Evolutionary conservation across 2,329 filamentous ascomycete species (phyloP), one percentile per base, ranked within the genome.

Genomic region (Rutstroemia sp.): DNA sequence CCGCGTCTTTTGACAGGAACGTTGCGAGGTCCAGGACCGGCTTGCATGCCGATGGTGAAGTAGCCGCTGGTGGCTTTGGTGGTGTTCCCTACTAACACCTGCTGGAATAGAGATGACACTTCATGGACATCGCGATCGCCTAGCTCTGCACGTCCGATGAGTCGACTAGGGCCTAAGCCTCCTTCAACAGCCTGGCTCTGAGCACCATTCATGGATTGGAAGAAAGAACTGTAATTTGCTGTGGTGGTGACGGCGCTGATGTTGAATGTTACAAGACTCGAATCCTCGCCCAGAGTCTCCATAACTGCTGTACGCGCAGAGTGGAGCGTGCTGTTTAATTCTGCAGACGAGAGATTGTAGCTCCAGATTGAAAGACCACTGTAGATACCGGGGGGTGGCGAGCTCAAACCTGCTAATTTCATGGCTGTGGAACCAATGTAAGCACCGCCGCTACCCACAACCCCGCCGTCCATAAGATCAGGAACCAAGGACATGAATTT

Each of bases 1-100:
- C 44, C 44, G 7, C 0, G 75, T 69, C 14, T 63, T 73, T 16
- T 80, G 71, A 78, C 78, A 83, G 0, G 77, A 76, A 0, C 44
- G 38, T 49, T 14, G 12, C 23, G 17, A 3, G 47, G 47, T 16
- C 30, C 30, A 16, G 10, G 17, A 16, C 44, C 44, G 21, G 21
- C 44, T n/a, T 47, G 44, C 19, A 47, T 19, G 6, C 44, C 44
- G 5, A 47, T 25, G 2, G 25, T 47, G 8, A 47, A 23, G 3
- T 14, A 34, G 21, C 16, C 10, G 16, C 10, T 27, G 5, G 8
- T 10, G 27, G 3, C 12, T 2, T 25, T 17, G 7, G 23, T 23
- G 25, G 19, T 23, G 6, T 34, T 17, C 7, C 41, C 42, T 53
- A 50, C 62, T 48, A 23, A 14, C 1, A 25, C 44, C 12, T 19